These are phyloP conservation scores for Citrullus mucosospermus DNA, from an alignment of 306 rosid species.

Conservation along the genomic window DNA sequence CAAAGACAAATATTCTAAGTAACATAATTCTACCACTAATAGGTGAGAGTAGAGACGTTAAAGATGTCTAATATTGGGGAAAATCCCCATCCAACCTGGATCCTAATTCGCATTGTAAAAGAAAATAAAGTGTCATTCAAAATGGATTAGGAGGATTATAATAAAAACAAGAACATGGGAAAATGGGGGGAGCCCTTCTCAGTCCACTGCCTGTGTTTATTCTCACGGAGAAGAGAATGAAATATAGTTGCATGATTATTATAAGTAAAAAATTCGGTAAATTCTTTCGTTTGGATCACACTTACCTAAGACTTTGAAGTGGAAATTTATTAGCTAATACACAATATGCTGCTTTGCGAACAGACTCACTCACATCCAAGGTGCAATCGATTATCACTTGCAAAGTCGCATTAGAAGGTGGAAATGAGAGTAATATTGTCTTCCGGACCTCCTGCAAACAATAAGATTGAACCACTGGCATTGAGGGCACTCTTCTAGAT, in stretches of 20 bases:
- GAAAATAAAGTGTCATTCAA: not conserved
- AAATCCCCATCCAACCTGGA: not conserved
- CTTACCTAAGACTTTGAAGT: constrained; percentile 92
- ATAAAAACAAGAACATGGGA: not conserved
- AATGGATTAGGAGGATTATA: not conserved
- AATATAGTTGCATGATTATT: not conserved
- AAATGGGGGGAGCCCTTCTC: not conserved
- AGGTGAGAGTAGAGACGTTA: not conserved
- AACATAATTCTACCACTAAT: not conserved
- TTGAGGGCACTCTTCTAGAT: not conserved
- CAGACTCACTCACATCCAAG: constrained; percentile 79
- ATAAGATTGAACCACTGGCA: not conserved
- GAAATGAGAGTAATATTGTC: constrained; percentile 74
- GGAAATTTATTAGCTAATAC: constrained; percentile 90
- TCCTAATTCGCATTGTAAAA: not conserved
- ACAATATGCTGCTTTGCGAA: constrained; percentile 75
- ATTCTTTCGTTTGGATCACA: not conserved
- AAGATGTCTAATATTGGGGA: not conserved
- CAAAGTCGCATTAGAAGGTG: constrained; percentile 68
- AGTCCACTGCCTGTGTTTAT: not conserved
- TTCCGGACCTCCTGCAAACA: constrained; percentile 75
- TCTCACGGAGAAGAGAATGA: not conserved
- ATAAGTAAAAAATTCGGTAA: not conserved
- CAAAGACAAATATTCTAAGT: not conserved
- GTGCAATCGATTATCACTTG: constrained; percentile 80